phyloP scores from a whole-genome alignment of 176 grass and related monocot species.

The Cocos nucifera region DNA sequence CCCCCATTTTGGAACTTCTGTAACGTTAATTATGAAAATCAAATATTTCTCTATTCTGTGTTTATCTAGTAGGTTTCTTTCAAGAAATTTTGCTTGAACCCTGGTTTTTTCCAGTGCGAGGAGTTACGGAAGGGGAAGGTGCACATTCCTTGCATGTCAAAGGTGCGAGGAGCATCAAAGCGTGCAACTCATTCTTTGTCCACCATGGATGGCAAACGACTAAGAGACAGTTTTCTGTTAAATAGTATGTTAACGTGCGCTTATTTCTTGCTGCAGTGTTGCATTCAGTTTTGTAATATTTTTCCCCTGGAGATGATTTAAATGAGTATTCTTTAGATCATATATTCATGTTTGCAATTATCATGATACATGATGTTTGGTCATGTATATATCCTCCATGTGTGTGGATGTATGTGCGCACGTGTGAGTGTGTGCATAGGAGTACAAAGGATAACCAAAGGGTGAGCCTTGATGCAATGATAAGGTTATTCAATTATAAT shows the following conservation, averaged over 20 bases:
- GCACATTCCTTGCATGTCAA: conserved; percentile 48
- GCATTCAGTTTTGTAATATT: too few relatives aligned
- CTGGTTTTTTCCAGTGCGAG: conserved; percentile 39
- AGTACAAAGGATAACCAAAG: too few relatives aligned
- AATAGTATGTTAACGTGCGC: conserved; percentile 1
- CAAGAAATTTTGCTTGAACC: conserved; percentile 14
- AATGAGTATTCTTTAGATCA: too few relatives aligned
- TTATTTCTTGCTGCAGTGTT: not conserved
- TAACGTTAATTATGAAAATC: not conserved
- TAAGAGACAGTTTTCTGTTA: conserved; percentile 24
- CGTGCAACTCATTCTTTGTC: conserved; percentile 66
- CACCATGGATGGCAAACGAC: conserved; percentile 70
- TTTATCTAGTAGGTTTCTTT: not conserved
- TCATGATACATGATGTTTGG: too few relatives aligned
- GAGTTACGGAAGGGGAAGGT: conserved; percentile 59
- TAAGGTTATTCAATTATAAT: too few relatives aligned
- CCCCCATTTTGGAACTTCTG: too few relatives aligned
- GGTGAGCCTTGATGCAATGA: too few relatives aligned
- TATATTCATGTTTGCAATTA: too few relatives aligned
- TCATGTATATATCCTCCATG: too few relatives aligned
- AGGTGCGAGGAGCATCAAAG: conserved; percentile 43
- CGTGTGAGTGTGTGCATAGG: too few relatives aligned
- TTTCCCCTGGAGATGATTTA: too few relatives aligned
- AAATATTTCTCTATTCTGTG: not conserved
- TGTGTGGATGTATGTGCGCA: too few relatives aligned